A percentile compares a stretch with the other conserved stretches of the same genome.
phyloP scores from a whole-genome alignment of 1,139 yeast genomes.

The Kazachstania sp. region DNA sequence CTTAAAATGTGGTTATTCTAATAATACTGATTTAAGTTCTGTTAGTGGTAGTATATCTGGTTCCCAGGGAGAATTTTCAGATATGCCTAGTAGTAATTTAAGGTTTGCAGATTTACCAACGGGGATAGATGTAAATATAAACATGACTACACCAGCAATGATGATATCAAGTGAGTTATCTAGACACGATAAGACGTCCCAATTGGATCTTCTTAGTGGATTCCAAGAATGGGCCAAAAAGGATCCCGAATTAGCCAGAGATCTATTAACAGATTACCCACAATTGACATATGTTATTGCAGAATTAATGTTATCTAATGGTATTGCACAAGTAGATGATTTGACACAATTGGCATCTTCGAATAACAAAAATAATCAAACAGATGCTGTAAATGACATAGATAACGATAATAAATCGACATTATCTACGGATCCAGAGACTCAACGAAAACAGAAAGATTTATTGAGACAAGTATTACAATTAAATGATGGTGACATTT shows the following conservation, averaged over 20 bases:
- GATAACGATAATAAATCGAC: conserved; percentile 4
- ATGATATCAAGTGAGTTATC: conserved; percentile 50
- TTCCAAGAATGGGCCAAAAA: conserved; percentile 56
- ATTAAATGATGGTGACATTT: conserved; percentile 57
- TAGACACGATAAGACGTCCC: conserved; percentile 34
- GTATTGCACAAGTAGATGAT: conserved; percentile 29
- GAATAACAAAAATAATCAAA: conserved; percentile 8
- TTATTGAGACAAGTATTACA: conserved; percentile 49
- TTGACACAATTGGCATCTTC: conserved; percentile 24
- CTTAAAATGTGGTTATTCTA: conserved; percentile 65
- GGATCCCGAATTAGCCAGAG: conserved; percentile 56
- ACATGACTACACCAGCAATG: conserved; percentile 52
- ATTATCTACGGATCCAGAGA: conserved; percentile 34
- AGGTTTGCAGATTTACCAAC: conserved; percentile 38
- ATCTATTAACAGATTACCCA: conserved; percentile 60
- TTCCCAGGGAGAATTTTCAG: conserved; percentile 7
- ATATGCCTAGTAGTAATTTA: conserved; percentile 10
- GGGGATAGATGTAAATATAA: conserved; percentile 49
- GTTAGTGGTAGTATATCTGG: conserved; percentile 7
- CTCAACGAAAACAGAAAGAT: conserved; percentile 42
- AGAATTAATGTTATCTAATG: conserved; percentile 55
- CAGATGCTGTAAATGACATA: not conserved
- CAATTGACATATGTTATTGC: conserved; percentile 76
- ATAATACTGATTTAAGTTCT: conserved; percentile 20
- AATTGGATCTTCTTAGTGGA: conserved; percentile 39